Base-by-base conservation (phyloP, 1,284 basidiomycete species). In the Waitea zeae region DNA sequence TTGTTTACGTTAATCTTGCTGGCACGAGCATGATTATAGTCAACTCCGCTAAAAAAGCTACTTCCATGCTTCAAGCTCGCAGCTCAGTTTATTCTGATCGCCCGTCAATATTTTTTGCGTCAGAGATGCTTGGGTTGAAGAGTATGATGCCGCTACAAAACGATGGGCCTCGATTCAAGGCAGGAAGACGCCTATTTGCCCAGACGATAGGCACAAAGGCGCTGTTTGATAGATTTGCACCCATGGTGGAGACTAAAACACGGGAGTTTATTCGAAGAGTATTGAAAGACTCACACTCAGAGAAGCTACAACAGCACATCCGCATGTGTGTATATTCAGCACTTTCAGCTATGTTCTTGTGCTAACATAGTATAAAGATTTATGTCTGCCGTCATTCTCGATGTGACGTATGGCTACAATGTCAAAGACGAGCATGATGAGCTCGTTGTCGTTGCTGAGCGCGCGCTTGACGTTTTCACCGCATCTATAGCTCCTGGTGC, bases 381-480 rank as follows among this genome's bases (percentile, higher is more conserved):
- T 7, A 9, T 15, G 6, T 7, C 29, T 6, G 39, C 51, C 3
- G 48, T 52, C 31, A 52, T 58, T 13, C 42, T 58, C 4, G 46
- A 43, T 34, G 46, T 59, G 14, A 38, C 50, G 2, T 51, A 59
- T 36, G 57, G 57, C 5, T 58, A 59, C 44, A 41, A 45, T 17
- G 49, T 50, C 15, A 43, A 45, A 26, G 39, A 47, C 5, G 46
- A 46, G 17, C 41, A 48, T 3, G 57, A 60, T 31, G 27, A 38
- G 4, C 40, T 56, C 24, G 46, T 59, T 22, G 40, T 49, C 17
- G 33, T 49, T 5, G 54, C 52, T 11, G 51, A 57, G 30, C 40
- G 40, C 6, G 49, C 49, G 2, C 46, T 51, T 29, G 42, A 46
- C 1, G 43, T 49, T 13, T 54, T 58, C 30, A 42, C 45, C 13